Conservation (phyloP, 2,329 filamentous ascomycete genomes). For the Davidsoniella eucalypti region DNA sequence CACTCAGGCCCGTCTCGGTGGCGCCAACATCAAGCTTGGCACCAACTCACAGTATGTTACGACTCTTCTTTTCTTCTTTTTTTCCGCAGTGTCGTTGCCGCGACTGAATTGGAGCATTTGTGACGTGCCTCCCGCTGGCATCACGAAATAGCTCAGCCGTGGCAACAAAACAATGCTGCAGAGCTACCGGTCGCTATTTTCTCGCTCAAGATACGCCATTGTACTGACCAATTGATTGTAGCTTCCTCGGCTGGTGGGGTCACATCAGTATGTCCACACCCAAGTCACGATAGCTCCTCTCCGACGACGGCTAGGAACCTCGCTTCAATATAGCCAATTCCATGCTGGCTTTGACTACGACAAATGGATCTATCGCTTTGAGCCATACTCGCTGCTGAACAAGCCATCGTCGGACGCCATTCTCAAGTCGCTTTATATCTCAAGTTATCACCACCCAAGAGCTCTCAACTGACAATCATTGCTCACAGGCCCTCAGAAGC, state of each 20-base stretch:
- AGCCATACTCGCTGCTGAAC: too few species aligned
- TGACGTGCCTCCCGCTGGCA: not conserved
- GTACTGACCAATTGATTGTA: constrained; percentile 1
- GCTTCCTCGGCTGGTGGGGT: constrained; percentile 13
- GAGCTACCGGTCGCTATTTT: too few species aligned
- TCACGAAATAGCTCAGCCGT: too few species aligned
- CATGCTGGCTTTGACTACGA: too few species aligned
- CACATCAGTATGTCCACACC: constrained; percentile 10
- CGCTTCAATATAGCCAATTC: too few species aligned
- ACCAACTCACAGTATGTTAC: constrained; percentile 13
- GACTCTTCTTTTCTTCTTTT: not conserved
- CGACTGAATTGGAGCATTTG: not conserved
- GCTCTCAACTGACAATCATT: not conserved
- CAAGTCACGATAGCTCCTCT: not conserved
- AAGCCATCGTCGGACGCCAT: too few species aligned
- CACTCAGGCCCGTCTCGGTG: constrained; percentile 25
- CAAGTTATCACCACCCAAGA: not conserved
- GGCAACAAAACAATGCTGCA: too few species aligned
- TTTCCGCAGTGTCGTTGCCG: not conserved
- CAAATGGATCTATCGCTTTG: too few species aligned
- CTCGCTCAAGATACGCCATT: not conserved
- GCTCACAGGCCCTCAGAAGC: constrained; percentile 36
- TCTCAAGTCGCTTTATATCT: too few species aligned
- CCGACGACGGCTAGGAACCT: too few species aligned
- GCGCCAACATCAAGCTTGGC: constrained; percentile 15